These are phyloP conservation scores for Pseudomonodictys pantanalensis DNA, from an alignment of 495 filamentous ascomycete species.

Conservation along the genomic window DNA sequence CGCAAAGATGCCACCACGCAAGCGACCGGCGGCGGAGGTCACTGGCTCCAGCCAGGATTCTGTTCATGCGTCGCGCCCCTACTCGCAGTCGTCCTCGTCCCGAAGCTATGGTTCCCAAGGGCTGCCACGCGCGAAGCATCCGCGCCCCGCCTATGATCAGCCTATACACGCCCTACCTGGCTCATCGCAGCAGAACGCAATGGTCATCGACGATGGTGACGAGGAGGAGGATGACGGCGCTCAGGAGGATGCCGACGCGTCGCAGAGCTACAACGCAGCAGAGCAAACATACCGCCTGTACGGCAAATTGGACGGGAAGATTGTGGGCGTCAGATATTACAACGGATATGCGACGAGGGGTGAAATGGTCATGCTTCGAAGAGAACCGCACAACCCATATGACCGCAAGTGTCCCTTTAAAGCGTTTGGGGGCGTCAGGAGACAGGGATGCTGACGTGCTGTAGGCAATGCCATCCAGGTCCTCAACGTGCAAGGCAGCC, in stretches of 20 bases:
- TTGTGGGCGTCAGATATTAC: conserved; percentile 82
- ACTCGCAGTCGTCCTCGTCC: conserved; percentile 9
- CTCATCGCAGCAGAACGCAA: conserved; percentile 20
- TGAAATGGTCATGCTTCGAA: conserved; percentile 64
- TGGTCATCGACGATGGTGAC: conserved; percentile 23
- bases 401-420: conserved; percentile 6
- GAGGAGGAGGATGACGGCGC: conserved; percentile 26
- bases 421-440: conserved; percentile 1
- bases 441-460: conserved; percentile 55
- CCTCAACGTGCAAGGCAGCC: conserved; percentile 70
- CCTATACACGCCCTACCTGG: conserved; percentile 6
- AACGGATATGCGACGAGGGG: conserved; percentile 64
- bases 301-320: conserved; percentile 54
- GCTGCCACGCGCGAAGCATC: conserved; percentile 20
- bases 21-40: conserved; percentile 5
- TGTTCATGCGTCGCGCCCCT: too few species aligned
- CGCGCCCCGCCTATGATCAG: background rate
- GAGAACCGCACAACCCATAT: conserved; percentile 65
- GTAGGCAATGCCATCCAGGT: conserved; percentile 70
- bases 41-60: background rate
- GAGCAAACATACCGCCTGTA: conserved; percentile 31
- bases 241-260: conserved; percentile 18
- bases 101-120: too few species aligned
- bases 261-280: conserved; percentile 17
- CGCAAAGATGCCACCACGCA: conserved; percentile 10